These are phyloP conservation scores for Heracleum sosnowskyi DNA, from an alignment of 129 eudicot species.

Conservation along the genomic window DNA sequence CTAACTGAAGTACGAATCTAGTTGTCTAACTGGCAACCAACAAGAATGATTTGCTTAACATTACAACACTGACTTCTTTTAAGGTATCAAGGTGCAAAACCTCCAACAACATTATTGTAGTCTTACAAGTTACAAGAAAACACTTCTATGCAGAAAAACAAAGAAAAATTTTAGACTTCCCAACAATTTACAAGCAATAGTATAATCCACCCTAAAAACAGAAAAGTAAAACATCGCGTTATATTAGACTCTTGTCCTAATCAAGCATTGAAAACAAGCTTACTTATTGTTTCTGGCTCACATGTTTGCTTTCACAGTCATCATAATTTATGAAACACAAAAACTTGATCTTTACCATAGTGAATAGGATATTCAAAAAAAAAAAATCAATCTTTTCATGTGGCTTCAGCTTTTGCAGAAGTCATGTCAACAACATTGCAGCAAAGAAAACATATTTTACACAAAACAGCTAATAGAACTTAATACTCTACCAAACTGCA, in stretches of 20 bases:
- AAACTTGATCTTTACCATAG: neutral
- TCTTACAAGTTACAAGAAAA: neutral
- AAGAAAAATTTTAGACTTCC: neutral
- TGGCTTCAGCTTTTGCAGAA: neutral
- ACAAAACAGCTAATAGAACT: neutral
- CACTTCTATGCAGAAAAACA: neutral
- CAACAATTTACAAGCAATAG: neutral
- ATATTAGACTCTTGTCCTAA: neutral
- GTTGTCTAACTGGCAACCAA: neutral
- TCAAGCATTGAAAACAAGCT: neutral
- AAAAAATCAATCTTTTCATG: neutral
- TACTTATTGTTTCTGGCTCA: neutral
- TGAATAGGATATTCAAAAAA: no score
- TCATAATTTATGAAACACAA: neutral
- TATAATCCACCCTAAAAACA: neutral
- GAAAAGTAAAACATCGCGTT: neutral
- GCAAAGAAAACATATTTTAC: neutral
- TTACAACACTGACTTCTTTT: neutral
- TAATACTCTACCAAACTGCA: neutral
- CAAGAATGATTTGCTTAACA: neutral
- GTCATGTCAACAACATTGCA: neutral
- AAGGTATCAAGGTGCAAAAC: neutral
- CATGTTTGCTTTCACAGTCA: neutral
- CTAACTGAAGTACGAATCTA: neutral
- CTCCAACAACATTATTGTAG: neutral